These are phyloP conservation scores for Chalara sp. DNA, from an alignment of 2,329 filamentous ascomycete genomes.

Conservation along the genomic window DNA sequence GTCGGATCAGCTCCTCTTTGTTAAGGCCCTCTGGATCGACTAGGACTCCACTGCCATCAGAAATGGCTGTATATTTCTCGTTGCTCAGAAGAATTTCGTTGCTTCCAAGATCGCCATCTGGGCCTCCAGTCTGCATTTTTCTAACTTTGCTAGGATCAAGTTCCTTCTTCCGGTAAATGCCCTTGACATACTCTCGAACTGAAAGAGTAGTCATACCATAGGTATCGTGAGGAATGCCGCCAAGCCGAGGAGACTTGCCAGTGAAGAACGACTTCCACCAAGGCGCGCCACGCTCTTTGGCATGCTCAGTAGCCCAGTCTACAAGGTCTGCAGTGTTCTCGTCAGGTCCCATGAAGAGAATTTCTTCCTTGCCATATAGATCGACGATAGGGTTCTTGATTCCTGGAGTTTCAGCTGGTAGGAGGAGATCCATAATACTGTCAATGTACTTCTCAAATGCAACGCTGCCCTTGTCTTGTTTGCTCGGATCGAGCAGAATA, in stretches of 20 bases:
- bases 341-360: constrained; percentile 96
- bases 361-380: constrained; percentile 89
- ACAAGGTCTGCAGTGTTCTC: constrained; percentile 98
- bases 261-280: constrained; percentile 99
- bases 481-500: constrained; percentile 84
- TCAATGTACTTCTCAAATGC: constrained; percentile 99
- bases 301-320: constrained; percentile 97
- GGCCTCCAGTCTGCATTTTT: constrained; percentile 97
- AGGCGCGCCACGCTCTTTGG: constrained; percentile 75
- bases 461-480: constrained; percentile 86
- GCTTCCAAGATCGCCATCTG: constrained; percentile 91
- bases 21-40: constrained; percentile 89
- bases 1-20: constrained; percentile 71
- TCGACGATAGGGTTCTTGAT: constrained; percentile 99
- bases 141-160: constrained; percentile 77
- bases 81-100: constrained; percentile 96
- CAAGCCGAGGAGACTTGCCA: constrained; percentile 91
- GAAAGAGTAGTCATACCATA: constrained; percentile 99
- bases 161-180: constrained; percentile 93
- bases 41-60: constrained; percentile 93
- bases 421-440: constrained; percentile 89
- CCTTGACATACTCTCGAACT: constrained; percentile 90
- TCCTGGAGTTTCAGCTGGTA: constrained; percentile 83
- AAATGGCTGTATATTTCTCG: constrained; percentile 90
- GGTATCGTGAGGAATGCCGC: constrained; percentile 89